phyloP scores from a whole-genome alignment of 1,284 basidiomycete species.

The Boletus semigastroideus region DNA sequence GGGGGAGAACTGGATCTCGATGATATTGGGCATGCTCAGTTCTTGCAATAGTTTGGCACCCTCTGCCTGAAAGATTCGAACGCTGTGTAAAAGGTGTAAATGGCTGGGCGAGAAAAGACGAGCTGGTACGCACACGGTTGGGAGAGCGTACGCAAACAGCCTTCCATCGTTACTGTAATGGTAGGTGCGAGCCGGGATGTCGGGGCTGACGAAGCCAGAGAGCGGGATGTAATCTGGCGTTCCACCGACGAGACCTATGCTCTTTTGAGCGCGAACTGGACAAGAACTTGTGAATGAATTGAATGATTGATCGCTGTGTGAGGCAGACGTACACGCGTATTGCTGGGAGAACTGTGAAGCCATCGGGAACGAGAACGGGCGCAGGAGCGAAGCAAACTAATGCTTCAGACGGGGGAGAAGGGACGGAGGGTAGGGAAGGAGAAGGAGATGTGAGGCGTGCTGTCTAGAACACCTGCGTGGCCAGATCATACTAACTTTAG shows the following conservation, averaged over 20 bases:
- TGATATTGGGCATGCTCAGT: constrained; percentile 66
- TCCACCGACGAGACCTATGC: constrained; percentile 81
- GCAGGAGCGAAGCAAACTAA: constrained; percentile 71
- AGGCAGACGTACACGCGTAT: constrained; percentile 66
- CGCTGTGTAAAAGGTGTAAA: constrained; percentile 39
- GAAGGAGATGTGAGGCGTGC: not conserved
- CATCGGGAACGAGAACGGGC: constrained; percentile 47
- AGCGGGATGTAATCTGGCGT: constrained; percentile 75
- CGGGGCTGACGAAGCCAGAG: constrained; percentile 65
- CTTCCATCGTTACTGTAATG: constrained; percentile 88
- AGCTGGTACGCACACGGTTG: constrained; percentile 56
- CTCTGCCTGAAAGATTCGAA: constrained; percentile 77
- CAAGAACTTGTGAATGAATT: constrained; percentile 3
- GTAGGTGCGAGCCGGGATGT: constrained; percentile 71
- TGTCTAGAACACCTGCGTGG: no score
- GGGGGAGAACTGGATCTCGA: constrained; percentile 91
- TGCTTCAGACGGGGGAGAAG: constrained; percentile 50
- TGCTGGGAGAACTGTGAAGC: constrained; percentile 69
- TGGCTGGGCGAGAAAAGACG: constrained; percentile 8
- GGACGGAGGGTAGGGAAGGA: not conserved
- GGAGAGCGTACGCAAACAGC: constrained; percentile 82
- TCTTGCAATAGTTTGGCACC: constrained; percentile 70
- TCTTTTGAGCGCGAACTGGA: constrained; percentile 91
- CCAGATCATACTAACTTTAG: no score
- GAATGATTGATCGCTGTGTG: constrained; percentile 6